phyloP scores from a whole-genome alignment of 1,284 basidiomycete species.

The Trichosporon ovoides region DNA sequence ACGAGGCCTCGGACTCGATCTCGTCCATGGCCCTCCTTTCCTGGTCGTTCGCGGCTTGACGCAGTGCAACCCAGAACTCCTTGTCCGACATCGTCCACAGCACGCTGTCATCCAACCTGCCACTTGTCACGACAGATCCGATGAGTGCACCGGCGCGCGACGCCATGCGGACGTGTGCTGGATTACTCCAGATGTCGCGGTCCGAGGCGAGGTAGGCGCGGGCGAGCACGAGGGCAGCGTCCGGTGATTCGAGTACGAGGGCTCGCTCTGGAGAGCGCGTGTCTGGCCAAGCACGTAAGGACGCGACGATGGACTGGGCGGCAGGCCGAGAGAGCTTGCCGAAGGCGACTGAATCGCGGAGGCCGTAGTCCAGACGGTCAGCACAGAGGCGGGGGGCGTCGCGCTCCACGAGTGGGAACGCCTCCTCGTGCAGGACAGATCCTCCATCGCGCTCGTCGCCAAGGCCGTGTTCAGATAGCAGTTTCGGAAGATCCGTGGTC shows the following conservation, averaged over 20 bases:
- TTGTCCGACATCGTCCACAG: constrained; percentile 17
- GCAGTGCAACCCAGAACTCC: constrained; percentile 14
- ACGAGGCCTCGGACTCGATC: constrained; percentile 5
- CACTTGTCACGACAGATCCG: constrained; percentile 3
- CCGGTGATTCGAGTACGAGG: constrained; percentile 8
- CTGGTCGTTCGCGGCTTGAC: neutral
- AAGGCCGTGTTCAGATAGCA: neutral
- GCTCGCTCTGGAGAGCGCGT: neutral
- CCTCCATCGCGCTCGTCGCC: neutral
- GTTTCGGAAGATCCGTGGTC: constrained; percentile 6
- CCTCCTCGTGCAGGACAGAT: constrained; percentile 16
- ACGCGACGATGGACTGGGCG: constrained; percentile 1
- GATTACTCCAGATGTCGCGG: constrained; percentile 15
- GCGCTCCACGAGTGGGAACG: constrained; percentile 16
- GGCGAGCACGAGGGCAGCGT: constrained; percentile 9
- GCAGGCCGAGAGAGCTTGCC: neutral
- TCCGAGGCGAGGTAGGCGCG: constrained; percentile 13
- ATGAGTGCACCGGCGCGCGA: constrained; percentile 12
- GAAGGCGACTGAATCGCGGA: constrained; percentile 19
- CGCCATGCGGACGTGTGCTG: constrained; percentile 12
- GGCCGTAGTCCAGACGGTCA: constrained; percentile 21
- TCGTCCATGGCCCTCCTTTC: constrained; percentile 3
- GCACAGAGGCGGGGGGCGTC: constrained; percentile 17
- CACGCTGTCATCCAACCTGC: constrained; percentile 7
- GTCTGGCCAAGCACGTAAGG: constrained; percentile 9